Evolutionary conservation across 108 stramenopile species (phyloP).

Genomic region (Skeletonema marinoi): DNA sequence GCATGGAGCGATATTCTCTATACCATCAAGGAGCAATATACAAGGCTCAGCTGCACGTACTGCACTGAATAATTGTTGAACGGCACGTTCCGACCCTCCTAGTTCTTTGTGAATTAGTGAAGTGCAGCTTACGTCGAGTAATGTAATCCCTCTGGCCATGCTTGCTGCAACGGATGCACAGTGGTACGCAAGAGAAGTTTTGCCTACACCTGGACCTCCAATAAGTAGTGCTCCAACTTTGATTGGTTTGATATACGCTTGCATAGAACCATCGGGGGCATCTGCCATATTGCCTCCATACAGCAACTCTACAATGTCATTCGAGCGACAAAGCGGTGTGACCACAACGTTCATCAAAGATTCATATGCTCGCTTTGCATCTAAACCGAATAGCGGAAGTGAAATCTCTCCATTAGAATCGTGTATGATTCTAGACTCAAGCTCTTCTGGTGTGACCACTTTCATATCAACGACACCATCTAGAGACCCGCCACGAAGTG

Average conservation of each 20-base stretch:
- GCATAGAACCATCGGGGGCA: background rate
- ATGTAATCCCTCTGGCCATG: constrained; percentile 53
- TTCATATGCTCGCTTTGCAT: constrained; percentile 57
- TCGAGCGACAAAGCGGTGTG: constrained; percentile 69
- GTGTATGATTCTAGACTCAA: constrained; percentile 24
- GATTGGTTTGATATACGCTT: constrained; percentile 31
- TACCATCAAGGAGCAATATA: constrained; percentile 82
- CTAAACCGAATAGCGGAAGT: constrained; percentile 61
- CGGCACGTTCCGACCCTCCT: constrained; percentile 78
- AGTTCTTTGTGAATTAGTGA: constrained; percentile 89
- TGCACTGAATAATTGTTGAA: constrained; percentile 61
- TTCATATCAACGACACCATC: constrained; percentile 80
- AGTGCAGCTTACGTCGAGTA: constrained; percentile 85
- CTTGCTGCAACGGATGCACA: constrained; percentile 63
- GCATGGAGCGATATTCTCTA: constrained; percentile 79
- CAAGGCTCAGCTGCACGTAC: constrained; percentile 83
- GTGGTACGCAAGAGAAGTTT: constrained; percentile 68
- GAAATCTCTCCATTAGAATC: constrained; percentile 21
- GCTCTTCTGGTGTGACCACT: constrained; percentile 58
- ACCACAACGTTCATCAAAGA: constrained; percentile 71
- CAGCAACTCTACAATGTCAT: constrained; percentile 55
- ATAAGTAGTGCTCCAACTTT: constrained; percentile 77
- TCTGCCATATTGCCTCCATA: constrained; percentile 27
- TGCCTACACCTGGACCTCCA: constrained; percentile 75
- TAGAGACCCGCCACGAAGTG: constrained; percentile 58